Conservation (phyloP, 2,329 filamentous ascomycete species). For the Triangularia verruculosa region DNA sequence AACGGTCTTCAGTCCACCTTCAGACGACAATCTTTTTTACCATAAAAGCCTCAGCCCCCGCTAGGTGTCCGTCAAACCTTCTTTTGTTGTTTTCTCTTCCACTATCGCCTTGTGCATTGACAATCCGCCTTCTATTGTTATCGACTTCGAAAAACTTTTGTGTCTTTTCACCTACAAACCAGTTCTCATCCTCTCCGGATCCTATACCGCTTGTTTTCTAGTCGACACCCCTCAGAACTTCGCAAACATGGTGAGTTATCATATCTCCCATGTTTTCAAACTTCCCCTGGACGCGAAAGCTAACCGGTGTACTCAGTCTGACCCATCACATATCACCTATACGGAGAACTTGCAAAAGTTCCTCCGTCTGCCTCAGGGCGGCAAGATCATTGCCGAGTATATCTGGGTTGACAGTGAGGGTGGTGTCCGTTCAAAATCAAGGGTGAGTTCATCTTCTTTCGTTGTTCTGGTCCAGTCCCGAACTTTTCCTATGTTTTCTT, state of each 20-base stretch:
- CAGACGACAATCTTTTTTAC: conserved; percentile 4
- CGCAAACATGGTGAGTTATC: conserved; percentile 6
- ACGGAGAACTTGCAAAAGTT: conserved; percentile 19
- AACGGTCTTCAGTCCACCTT: background rate
- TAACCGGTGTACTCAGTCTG: conserved; percentile 5
- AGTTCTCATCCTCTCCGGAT: background rate
- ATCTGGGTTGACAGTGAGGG: conserved; percentile 89
- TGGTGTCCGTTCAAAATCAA: conserved; percentile 89
- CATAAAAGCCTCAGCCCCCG: conserved; percentile 8
- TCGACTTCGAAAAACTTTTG: background rate
- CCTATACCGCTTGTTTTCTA: background rate
- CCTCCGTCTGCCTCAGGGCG: conserved; percentile 59
- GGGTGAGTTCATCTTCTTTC: conserved; percentile 60
- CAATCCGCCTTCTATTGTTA: background rate
- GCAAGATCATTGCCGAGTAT: conserved; percentile 88
- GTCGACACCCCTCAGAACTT: background rate
- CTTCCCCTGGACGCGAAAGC: background rate
- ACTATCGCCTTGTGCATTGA: conserved; percentile 5
- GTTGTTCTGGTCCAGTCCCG: background rate
- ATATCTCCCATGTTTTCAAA: background rate
- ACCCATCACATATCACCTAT: conserved; percentile 14
- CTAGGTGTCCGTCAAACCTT: background rate
- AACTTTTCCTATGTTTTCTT: conserved; percentile 1
- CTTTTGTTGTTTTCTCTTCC: background rate
- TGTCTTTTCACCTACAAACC: background rate